Base-by-base conservation (phyloP, 148 eudicot genomes). In the Rhododendron vialii region DNA sequence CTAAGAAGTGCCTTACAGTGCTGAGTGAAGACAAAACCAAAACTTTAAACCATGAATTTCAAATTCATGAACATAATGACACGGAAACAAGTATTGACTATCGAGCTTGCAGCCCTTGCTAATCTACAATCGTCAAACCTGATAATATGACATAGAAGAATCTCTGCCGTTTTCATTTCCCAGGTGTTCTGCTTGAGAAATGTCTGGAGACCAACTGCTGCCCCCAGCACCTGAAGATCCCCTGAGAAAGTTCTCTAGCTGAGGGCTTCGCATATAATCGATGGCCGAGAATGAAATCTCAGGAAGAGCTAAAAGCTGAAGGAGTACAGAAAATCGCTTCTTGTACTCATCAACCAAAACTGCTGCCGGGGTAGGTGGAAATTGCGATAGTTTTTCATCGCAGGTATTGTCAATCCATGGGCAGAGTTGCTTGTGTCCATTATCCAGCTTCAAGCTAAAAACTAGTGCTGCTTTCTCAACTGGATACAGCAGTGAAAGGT, bases 381-480 rank as follows among this genome's bases (percentile, higher is more conserved):
- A 97, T 83, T 91, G 89, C 20, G 95, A 95, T 85, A 97, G 92
- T 55, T 81, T 90, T 87, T 94, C 98, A 86, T 92, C 93, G 85
- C 99, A 97, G 36, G 92, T 86, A 91, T 94, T 95, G 90, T 97
- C 93, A 80, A 89, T 89, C 99, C 99, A 97, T 43, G 99, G 98
- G 86, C 99, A 97, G 82, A 91, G 92, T 81, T 87, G 90, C 91
- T 95, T 97, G 88, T 97, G 99, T 81, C 96, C 98, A 81, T 83
- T 91, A 87, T 97, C 95, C 89, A 97, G 91, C 94, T 97, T 95
- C 86, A 97, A 88, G 93, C 99, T 94, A 83, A 93, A 93, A 65
- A 97, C 99, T 82, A 87, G 80, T 71, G 99, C 99, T 85, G 98
- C 95, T 85, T 97, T 97, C 87, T 95, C 98, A 91, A 94, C 99